Conservation (phyloP, 2,329 filamentous ascomycete genomes). For the Colletotrichum destructivum region DNA sequence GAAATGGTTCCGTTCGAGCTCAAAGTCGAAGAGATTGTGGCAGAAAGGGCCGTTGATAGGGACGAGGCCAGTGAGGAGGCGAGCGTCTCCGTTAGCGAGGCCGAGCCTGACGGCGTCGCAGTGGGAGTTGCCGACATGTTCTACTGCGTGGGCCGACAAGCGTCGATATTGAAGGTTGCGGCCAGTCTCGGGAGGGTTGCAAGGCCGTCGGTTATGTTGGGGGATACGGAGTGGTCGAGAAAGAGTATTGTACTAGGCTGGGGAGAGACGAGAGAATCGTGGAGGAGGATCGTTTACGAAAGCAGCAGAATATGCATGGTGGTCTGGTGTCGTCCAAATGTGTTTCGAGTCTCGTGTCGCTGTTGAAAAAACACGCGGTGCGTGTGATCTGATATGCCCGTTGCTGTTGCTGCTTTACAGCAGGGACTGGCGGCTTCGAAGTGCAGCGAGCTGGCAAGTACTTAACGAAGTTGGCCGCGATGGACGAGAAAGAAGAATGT, state of each 20-base stretch:
- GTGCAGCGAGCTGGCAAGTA: not conserved
- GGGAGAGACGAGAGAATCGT: not conserved
- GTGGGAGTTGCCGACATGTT: constrained; percentile 36
- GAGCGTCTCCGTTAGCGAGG: constrained; percentile 38
- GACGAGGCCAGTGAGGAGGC: constrained; percentile 45
- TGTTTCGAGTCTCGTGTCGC: not conserved
- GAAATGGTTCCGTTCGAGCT: constrained; percentile 34
- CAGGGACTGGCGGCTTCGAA: not conserved
- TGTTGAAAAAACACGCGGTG: not conserved
- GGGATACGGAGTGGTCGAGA: not conserved
- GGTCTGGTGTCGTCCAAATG: not conserved
- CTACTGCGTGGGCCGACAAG: constrained; percentile 4
- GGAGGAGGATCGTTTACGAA: constrained; percentile 23
- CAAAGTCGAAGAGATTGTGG: constrained; percentile 20
- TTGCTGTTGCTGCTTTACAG: constrained; percentile 1
- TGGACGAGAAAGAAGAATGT: not conserved
- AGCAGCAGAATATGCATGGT: constrained; percentile 11
- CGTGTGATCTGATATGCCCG: not conserved
- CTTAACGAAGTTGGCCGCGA: not conserved
- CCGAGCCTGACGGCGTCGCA: constrained; percentile 38
- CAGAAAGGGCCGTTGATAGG: constrained; percentile 25
- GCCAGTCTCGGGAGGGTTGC: not conserved
- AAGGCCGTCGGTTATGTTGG: not conserved
- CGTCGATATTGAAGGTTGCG: not conserved
- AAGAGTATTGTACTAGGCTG: not conserved